Evolutionary conservation across 805 yeast species (phyloP), one percentile per base, ranked within the genome.

Genomic region (Kregervanrija pseudodelftensis): DNA sequence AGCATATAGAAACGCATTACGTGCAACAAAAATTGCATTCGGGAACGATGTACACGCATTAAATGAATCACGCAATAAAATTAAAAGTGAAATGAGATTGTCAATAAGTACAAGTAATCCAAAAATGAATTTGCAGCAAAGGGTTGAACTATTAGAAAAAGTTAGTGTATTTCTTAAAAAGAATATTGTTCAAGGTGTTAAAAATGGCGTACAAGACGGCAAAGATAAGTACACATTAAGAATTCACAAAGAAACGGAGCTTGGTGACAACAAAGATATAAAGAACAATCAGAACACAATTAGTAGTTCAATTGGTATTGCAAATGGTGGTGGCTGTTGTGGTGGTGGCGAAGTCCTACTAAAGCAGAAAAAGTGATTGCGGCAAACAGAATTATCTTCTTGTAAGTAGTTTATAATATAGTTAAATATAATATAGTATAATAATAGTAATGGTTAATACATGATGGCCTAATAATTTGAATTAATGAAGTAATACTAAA

Each of bases 121-220:
- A 33, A 62, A 67, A 12, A 69, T 76, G 45, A 62, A 74, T 3
- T 57, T 69, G 2, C 73, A 70, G 5, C 73, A 77, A 46, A 72
- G 80, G 46, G 64, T 83, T 30, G 63, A 72, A 42, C 71, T 77
- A 49, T 66, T 89, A 47, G 74, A 80, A 43, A 90, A 82, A 13
- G 83, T 91, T n/a, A 78, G 90, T 1, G 59, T 62, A 36, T 82
- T 89, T 50, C 68, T 91, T 46, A 69, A 75, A 40, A 69, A 73
- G 47, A 91, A 91, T 61, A 71, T 91, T n/a, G 97, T 91, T 3
- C 99, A 91, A 65, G 98, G 95, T 8, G 69, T 65, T 49, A 73
- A 66, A 53, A 62, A 68, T 42, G 47, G 39, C 3, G 48, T 48
- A 15, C 59, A 57, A 2, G 67, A 67, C 12, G 73, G 69, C 2